A percentile compares a stretch with the other conserved stretches of the same genome.
phyloP scores from a whole-genome alignment of 345 rosid species.

The Linum trigynum region DNA sequence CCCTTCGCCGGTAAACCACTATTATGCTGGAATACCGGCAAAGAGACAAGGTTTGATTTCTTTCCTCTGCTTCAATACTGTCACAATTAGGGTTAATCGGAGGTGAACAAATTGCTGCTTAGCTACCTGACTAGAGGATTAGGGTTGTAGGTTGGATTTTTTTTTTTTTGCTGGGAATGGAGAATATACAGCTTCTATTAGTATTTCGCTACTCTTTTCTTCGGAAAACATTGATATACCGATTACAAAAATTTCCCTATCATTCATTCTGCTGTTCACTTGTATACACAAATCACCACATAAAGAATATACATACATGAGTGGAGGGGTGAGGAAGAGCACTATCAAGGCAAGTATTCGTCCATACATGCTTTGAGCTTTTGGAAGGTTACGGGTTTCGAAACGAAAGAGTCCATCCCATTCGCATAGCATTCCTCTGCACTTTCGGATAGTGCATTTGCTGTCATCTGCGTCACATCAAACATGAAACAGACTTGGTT shows the following conservation, averaged over 20 bases:
- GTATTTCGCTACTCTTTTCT: neutral
- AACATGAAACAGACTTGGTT: neutral
- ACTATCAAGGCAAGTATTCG: conserved; percentile 37
- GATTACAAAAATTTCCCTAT: neutral
- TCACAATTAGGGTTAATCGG: too few species aligned
- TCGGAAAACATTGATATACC: neutral
- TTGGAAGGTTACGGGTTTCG: conserved; percentile 81
- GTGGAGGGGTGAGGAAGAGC: conserved; percentile 22
- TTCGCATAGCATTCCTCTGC: conserved; percentile 82
- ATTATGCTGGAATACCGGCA: too few species aligned
- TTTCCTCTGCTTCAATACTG: too few species aligned
- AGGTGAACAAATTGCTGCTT: too few species aligned
- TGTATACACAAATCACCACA: neutral
- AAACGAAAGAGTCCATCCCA: conserved; percentile 91
- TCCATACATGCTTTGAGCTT: conserved; percentile 68
- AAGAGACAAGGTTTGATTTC: too few species aligned
- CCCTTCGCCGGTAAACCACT: too few species aligned
- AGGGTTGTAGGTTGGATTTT: too few species aligned
- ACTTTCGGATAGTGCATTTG: conserved; percentile 86
- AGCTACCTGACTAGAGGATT: too few species aligned
- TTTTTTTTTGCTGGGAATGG: neutral
- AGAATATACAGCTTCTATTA: neutral
- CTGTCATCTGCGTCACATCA: conserved; percentile 65
- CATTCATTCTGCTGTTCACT: neutral
- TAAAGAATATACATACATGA: conserved; percentile 22